These are phyloP conservation scores for Vachellia collinsii DNA, from an alignment of 306 rosid species.

Conservation along the genomic window DNA sequence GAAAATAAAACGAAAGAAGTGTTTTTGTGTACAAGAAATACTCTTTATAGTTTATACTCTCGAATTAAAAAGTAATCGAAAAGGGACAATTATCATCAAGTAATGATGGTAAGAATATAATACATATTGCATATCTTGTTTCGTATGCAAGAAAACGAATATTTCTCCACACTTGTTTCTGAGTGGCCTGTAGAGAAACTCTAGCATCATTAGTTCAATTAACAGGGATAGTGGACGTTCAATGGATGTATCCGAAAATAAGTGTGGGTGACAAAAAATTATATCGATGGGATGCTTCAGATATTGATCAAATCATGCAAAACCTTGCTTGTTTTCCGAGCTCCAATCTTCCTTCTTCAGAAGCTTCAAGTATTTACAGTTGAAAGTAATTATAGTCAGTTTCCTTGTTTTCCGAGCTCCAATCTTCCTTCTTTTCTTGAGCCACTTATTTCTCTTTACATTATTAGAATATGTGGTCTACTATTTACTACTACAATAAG, in stretches of 20 bases:
- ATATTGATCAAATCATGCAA: slow-evolving; percentile 15
- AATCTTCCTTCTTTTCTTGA: background rate
- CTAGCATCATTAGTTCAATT: slow-evolving; percentile 8
- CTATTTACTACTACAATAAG: background rate
- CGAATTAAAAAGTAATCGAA: background rate
- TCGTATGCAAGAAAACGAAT: background rate
- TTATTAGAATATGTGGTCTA: slow-evolving; percentile 14
- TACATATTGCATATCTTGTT: background rate
- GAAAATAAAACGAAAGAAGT: background rate
- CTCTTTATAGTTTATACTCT: background rate
- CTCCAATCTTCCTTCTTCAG: background rate
- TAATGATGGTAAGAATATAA: background rate
- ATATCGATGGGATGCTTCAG: background rate
- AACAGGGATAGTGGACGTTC: background rate
- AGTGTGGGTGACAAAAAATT: background rate
- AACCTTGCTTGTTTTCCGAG: background rate
- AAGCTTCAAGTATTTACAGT: slow-evolving; percentile 13
- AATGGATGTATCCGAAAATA: slow-evolving; percentile 17
- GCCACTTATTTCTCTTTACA: background rate
- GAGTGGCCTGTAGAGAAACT: background rate
- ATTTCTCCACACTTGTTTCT: background rate
- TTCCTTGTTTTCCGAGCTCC: background rate
- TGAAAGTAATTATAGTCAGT: background rate
- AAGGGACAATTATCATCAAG: background rate
- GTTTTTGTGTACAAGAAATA: background rate